Conservation (phyloP, 177 flowering plant species). For the Vitis hybrid region DNA sequence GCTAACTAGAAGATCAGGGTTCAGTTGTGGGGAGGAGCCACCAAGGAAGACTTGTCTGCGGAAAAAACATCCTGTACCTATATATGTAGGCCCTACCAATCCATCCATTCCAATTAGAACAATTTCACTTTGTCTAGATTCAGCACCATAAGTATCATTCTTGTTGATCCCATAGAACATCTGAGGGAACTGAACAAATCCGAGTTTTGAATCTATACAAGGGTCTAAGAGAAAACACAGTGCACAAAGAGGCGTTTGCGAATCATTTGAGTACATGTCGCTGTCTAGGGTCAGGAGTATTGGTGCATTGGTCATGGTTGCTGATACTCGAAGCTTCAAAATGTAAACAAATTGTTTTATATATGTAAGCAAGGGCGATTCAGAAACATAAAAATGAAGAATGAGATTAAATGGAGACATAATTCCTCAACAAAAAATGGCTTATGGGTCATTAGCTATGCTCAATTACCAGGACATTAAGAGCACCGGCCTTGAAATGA, state of each 20-base stretch:
- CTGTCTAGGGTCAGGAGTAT: constrained; percentile 21
- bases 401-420: too few species aligned
- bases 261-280: constrained; percentile 32
- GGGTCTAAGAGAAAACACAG: constrained; percentile 21
- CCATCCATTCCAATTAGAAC: constrained; percentile 20
- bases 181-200: constrained; percentile 26
- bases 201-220: constrained; percentile 1
- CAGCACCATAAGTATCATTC: constrained; percentile 20
- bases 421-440: too few species aligned
- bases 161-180: constrained; percentile 23
- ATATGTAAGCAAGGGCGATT: too few species aligned
- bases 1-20: background rate
- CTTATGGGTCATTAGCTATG: too few species aligned
- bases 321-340: constrained; percentile 8
- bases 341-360: too few species aligned
- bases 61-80: constrained; percentile 15
- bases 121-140: constrained; percentile 4
- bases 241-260: constrained; percentile 17
- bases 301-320: constrained; percentile 26
- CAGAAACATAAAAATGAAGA: too few species aligned
- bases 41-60: constrained; percentile 5
- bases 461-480: background rate
- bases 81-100: background rate
- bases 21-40: constrained; percentile 2
- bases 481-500: constrained; percentile 10